Evolutionary conservation across 2,329 filamentous ascomycete species (phyloP).

Genomic region (Trichoderma afroharzianum): DNA sequence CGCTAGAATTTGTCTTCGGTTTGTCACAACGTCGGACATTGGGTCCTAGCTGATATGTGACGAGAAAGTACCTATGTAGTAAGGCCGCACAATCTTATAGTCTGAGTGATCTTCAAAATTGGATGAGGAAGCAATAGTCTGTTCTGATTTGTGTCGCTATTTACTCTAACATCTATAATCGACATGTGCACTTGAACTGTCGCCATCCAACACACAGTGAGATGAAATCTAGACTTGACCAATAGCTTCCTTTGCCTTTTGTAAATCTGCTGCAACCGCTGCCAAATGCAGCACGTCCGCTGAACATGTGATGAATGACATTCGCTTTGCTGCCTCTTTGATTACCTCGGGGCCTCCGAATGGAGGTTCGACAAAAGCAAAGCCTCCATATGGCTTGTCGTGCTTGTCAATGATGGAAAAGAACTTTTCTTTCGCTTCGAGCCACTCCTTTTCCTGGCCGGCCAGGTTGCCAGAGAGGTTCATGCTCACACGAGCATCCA

Average conservation of each 20-base stretch:
- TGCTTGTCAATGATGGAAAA: slow-evolving; percentile 42
- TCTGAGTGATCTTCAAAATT: no score
- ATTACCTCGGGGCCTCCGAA: slow-evolving; percentile 26
- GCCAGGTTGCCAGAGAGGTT: slow-evolving; percentile 34
- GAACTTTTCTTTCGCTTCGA: slow-evolving; percentile 36
- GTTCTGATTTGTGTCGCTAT: background rate
- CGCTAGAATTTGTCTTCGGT: background rate
- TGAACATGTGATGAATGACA: slow-evolving; percentile 24
- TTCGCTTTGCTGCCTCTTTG: slow-evolving; percentile 25
- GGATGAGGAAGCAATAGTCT: background rate
- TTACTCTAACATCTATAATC: background rate
- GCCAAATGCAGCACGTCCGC: background rate
- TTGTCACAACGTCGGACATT: background rate
- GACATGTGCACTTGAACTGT: background rate
- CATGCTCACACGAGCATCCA: slow-evolving; percentile 45
- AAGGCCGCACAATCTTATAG: background rate
- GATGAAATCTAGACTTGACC: background rate
- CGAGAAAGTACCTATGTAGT: no score
- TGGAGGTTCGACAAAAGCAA: slow-evolving; percentile 27
- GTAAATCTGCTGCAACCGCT: background rate
- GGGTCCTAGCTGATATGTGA: background rate
- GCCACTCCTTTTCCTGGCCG: slow-evolving; percentile 41
- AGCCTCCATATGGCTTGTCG: slow-evolving; percentile 40
- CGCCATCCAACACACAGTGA: background rate
- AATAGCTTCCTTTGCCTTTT: background rate